Base-by-base conservation (phyloP, 1,139 yeast species). In the Wickerhamomyces sp. region DNA sequence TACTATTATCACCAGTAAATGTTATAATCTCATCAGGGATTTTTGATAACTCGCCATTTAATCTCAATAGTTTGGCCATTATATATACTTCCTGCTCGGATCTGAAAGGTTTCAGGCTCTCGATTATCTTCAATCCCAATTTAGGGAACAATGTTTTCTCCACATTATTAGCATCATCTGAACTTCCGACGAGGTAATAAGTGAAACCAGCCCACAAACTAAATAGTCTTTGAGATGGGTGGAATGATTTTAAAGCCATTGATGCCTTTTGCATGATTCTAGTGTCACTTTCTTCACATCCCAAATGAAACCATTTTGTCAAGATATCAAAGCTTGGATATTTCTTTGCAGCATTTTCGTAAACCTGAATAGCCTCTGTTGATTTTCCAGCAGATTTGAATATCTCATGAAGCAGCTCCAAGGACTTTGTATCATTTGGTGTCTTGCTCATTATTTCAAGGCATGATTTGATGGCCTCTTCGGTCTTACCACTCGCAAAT, bases 11-110 rank as follows among this genome's bases (percentile, higher is more conserved):
- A 16, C 57, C 54, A 5, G 60, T 52, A 25, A 57, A 54, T 12
- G 45, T 49, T 21, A 69, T 50, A 32, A 65, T 58, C 17, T 52
- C 55, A 2, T 55, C 48, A 9, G 63, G 56, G 12, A 72, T 61
- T 18, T 62, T 60, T 1, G 56, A 59, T 22, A 49, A 41, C 7
- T 66, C 52, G 1, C 61, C 64, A 39, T 61, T 62, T 17, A 65
- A 49, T 22, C 62, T 53, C 37, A 76, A 55, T 7, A 83, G 64
- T 42, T 70, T 61, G 0, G 74, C 76, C 38, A 70, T 66, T 1
- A 85, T 72, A 47, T 59, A 85, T 3, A 72, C 62, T 44, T 85
- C 89, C 47, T 83, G 89, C 12, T 81, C 72, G 19, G 63, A 65
- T 28, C 57, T 51, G 30, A 65, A 56, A 1, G 84, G 80, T 28